phyloP scores from a whole-genome alignment of 2,329 filamentous ascomycete genomes.

The Xylaria multiplex region DNA sequence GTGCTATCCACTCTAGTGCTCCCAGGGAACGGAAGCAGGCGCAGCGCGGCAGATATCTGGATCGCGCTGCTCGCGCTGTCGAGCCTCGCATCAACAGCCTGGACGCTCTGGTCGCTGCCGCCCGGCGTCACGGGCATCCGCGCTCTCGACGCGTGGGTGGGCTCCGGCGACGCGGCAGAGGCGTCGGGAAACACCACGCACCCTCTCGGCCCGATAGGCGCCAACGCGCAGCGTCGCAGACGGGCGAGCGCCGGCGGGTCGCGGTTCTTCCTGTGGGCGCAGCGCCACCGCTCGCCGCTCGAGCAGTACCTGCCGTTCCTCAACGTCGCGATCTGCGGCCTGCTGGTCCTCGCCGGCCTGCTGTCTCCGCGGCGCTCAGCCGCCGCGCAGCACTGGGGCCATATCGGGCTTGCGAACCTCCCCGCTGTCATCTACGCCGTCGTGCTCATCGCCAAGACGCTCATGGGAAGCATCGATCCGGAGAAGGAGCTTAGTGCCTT shows the following conservation, averaged over 20 bases:
- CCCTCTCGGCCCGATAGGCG: conserved; percentile 19
- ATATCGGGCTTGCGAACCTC: conserved; percentile 59
- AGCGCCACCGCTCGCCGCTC: conserved; percentile 57
- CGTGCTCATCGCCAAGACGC: conserved; percentile 68
- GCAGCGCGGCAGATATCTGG: conserved; percentile 48
- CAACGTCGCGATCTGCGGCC: conserved; percentile 65
- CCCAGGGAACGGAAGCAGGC: not conserved
- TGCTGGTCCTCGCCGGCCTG: conserved; percentile 61
- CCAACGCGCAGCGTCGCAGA: conserved; percentile 37
- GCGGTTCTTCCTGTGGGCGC: conserved; percentile 34
- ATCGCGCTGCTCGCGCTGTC: conserved; percentile 68
- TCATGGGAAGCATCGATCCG: conserved; percentile 76
- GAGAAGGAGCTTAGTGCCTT: conserved; percentile 70
- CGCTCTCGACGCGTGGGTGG: conserved; percentile 58
- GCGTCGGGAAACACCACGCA: not conserved
- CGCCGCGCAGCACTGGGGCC: conserved; percentile 46
- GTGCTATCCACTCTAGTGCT: conserved; percentile 48
- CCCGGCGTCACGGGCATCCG: conserved; percentile 64
- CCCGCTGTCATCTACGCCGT: conserved; percentile 69
- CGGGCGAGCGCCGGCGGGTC: conserved; percentile 11
- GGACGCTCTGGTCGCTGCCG: conserved; percentile 66
- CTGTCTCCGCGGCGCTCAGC: conserved; percentile 41
- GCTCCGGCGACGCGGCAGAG: not conserved
- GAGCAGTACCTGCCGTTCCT: conserved; percentile 67
- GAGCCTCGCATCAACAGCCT: conserved; percentile 70